Base-by-base conservation (phyloP, 495 filamentous ascomycete species). In the Penicillium dipodomyicola region DNA sequence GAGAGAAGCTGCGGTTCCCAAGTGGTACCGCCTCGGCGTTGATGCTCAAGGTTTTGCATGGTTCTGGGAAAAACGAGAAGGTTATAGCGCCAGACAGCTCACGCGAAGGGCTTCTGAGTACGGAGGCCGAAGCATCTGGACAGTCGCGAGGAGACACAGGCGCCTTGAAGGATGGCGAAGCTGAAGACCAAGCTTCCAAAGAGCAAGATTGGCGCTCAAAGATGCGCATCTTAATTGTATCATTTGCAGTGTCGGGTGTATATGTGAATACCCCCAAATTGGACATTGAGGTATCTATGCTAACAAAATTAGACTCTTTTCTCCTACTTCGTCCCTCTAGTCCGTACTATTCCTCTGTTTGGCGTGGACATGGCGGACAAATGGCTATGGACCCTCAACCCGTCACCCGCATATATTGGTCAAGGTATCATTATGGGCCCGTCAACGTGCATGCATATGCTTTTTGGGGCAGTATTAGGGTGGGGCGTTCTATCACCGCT, bases 351-450 rank as follows among this genome's bases (percentile, higher is more conserved):
- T 37, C 94, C 95, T 5, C 77, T 98, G 35, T 88, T 97, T 61
- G 94, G 94, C 0, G 68, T 81, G 1, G 69, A 80, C 7, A 80
- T 95, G 9, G 92, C 91, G 0, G 70, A 78, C 15, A 84, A 85
- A 20, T 98, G 93, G 93, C 78, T 97, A 3, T 99, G 94, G 94
- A 93, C 89, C 17, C 79, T 99, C 14, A 99, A 99, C 57, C 94
- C 95, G 5, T 94, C 89, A 44, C 87, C 95, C 25, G 94, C 94
- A 27, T 97, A 99, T 67, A 83, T 97, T 22, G 94, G 93, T 3
- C 81, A 84, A 62, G 81, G 81, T 3, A 82, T 84, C 57, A 84
- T 97, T 81, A 96, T 96, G 93, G 69, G 86, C 4, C 91, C 94
- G 19, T 86, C 87, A 32, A 97, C 93, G 1, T 97, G 92, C 45